Evolutionary conservation across 768 basidiomycete species (phyloP).

Genomic region (Phlebiopsis gigantea): DNA sequence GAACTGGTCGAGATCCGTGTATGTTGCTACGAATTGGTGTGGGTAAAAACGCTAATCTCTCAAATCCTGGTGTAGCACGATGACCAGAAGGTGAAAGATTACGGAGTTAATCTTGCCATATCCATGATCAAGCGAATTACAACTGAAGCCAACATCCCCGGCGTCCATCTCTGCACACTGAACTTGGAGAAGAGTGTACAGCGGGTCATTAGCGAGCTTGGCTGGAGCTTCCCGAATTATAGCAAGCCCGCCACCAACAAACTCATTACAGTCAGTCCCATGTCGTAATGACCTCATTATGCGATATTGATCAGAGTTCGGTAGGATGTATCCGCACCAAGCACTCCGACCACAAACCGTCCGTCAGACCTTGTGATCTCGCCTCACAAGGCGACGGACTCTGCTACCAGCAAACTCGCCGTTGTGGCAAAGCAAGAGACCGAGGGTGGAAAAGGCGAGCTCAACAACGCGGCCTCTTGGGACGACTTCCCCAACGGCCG

Average conservation of each 20-base stretch:
- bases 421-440: constrained; percentile 40
- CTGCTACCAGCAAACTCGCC: constrained; percentile 53
- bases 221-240: constrained; percentile 47
- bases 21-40: constrained; percentile 19
- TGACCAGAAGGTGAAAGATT: constrained; percentile 91
- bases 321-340: constrained; percentile 28
- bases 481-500: constrained; percentile 98
- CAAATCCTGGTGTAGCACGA: constrained; percentile 57
- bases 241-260: constrained; percentile 41
- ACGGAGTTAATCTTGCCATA: constrained; percentile 83
- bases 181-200: constrained; percentile 96
- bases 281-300: background rate
- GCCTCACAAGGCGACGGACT: constrained; percentile 56
- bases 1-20: constrained; percentile 77
- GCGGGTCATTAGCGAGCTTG: constrained; percentile 72
- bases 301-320: background rate
- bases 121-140: constrained; percentile 67
- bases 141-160: constrained; percentile 51
- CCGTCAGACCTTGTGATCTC: constrained; percentile 46
- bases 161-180: constrained; percentile 93
- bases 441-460: constrained; percentile 66
- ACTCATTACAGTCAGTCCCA: constrained; percentile 53
- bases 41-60: background rate
- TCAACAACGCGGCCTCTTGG: constrained; percentile 77
- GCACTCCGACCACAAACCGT: constrained; percentile 17